These are phyloP conservation scores for Exophiala oligosperma DNA, from an alignment of 2,329 filamentous ascomycete genomes.

Conservation along the genomic window DNA sequence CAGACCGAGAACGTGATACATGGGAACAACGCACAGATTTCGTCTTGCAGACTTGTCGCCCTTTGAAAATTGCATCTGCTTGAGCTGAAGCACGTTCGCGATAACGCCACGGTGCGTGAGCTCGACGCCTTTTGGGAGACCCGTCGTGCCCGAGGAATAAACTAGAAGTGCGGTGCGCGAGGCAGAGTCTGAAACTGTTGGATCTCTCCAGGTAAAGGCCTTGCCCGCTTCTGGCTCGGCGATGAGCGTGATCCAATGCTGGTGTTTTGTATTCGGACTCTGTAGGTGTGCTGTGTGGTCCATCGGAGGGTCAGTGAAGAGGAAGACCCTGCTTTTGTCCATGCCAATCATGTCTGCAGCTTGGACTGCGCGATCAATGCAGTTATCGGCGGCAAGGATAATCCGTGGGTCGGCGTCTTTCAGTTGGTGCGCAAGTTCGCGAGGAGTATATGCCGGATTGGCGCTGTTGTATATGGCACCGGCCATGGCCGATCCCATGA, in stretches of 20 bases:
- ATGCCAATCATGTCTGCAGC: constrained; percentile 1
- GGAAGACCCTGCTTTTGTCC: background rate
- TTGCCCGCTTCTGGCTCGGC: background rate
- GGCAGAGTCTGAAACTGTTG: background rate
- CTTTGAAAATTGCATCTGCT: constrained; percentile 21
- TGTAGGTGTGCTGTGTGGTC: background rate
- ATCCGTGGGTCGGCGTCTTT: constrained; percentile 45
- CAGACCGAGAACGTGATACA: constrained; percentile 14
- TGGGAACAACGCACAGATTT: constrained; percentile 9
- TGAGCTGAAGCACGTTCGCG: constrained; percentile 24
- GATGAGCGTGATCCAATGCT: constrained; percentile 9
- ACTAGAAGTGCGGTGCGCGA: constrained; percentile 61
- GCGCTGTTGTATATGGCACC: constrained; percentile 54
- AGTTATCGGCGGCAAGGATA: constrained; percentile 43
- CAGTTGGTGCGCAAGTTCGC: constrained; percentile 51
- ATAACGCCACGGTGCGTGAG: constrained; percentile 9
- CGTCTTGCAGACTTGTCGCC: background rate
- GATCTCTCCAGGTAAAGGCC: constrained; percentile 8
- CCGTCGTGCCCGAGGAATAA: constrained; percentile 76
- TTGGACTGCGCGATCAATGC: background rate
- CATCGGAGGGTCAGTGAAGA: constrained; percentile 5
- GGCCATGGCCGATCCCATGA: constrained; percentile 42
- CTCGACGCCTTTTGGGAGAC: constrained; percentile 62
- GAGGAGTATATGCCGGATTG: constrained; percentile 48
- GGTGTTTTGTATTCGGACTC: background rate